phyloP scores from a whole-genome alignment of 805 yeast genomes.

The Suhomyces kilbournensis region DNA sequence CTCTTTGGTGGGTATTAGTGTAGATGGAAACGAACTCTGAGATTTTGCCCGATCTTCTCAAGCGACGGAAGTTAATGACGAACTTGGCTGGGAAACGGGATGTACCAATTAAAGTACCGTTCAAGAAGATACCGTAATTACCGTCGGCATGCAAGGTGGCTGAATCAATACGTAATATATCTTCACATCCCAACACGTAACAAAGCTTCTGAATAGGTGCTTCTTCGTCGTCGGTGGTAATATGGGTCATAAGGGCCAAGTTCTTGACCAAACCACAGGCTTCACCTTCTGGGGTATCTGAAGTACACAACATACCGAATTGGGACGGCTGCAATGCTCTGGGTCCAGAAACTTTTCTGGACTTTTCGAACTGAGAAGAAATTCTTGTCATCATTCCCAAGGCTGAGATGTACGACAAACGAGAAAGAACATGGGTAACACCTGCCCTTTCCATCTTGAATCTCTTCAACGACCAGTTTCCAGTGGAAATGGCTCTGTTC shows the following conservation, averaged over 20 bases:
- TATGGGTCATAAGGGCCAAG: conserved; percentile 96
- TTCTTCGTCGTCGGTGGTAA: conserved; percentile 97
- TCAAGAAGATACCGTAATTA: conserved; percentile 82
- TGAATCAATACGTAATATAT: conserved; percentile 75
- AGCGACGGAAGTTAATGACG: conserved; percentile 69
- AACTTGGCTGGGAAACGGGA: conserved; percentile 84
- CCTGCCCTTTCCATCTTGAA: conserved; percentile 99
- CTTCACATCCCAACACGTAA: conserved; percentile 84
- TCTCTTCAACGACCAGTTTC: conserved; percentile 97
- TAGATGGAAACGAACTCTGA: conserved; percentile 91
- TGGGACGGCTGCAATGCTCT: conserved; percentile 98
- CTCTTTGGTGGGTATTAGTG: conserved; percentile 82
- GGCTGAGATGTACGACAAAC: conserved; percentile 90
- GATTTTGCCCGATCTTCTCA: conserved; percentile 81
- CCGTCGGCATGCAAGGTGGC: conserved; percentile 72
- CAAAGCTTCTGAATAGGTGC: conserved; percentile 79
- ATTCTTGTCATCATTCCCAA: conserved; percentile 99
- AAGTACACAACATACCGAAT: conserved; percentile 97
- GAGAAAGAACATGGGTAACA: conserved; percentile 91
- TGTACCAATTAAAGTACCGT: conserved; percentile 92
- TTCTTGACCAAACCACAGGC: conserved; percentile 99
- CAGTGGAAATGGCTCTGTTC: conserved; percentile 95
- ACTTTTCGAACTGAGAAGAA: conserved; percentile 97
- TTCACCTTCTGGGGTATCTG: conserved; percentile 99
- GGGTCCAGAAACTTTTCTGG: conserved; percentile 97